Percentiles rank a stretch among this genome's conserved stretches.
Conservation (phyloP, 2,329 filamentous ascomycete species). For the Camillea tinctor region DNA sequence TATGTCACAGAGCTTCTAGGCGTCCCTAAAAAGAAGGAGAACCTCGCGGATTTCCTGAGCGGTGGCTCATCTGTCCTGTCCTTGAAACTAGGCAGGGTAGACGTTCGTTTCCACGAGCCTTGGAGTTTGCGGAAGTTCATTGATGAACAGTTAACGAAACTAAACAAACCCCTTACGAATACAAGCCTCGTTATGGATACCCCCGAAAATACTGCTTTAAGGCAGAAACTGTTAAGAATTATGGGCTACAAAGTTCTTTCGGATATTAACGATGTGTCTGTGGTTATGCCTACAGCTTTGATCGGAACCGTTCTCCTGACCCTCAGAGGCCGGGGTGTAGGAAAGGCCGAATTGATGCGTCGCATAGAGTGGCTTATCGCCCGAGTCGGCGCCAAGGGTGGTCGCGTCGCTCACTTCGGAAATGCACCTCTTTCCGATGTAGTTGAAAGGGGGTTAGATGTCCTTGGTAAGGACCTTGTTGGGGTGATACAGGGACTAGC, state of each 20-base stretch:
- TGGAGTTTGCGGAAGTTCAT: constrained; percentile 89
- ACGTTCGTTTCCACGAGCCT: constrained; percentile 93
- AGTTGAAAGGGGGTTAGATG: constrained; percentile 85
- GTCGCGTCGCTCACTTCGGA: constrained; percentile 90
- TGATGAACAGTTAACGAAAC: constrained; percentile 66
- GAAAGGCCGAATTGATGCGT: constrained; percentile 79
- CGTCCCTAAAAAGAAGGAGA: constrained; percentile 93
- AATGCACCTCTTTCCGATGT: constrained; percentile 76
- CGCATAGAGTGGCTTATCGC: constrained; percentile 88
- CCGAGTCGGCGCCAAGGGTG: constrained; percentile 80
- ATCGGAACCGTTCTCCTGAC: constrained; percentile 93
- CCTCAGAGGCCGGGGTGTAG: constrained; percentile 85
- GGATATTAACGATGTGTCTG: constrained; percentile 93
- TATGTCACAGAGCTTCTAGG: constrained; percentile 94
- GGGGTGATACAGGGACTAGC: constrained; percentile 75
- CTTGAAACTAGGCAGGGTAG: constrained; percentile 83
- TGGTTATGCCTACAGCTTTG: constrained; percentile 96
- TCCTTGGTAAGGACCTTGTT: constrained; percentile 85
- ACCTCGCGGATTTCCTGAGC: constrained; percentile 83
- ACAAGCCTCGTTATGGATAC: constrained; percentile 47
- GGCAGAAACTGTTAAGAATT: constrained; percentile 75
- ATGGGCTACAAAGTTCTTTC: constrained; percentile 89
- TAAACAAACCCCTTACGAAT: constrained; percentile 49
- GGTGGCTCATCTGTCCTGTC: constrained; percentile 83
- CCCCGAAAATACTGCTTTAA: constrained; percentile 51